These are phyloP conservation scores for Ustanciosporium gigantosporum DNA, from an alignment of 1,284 basidiomycete genomes.

Conservation along the genomic window DNA sequence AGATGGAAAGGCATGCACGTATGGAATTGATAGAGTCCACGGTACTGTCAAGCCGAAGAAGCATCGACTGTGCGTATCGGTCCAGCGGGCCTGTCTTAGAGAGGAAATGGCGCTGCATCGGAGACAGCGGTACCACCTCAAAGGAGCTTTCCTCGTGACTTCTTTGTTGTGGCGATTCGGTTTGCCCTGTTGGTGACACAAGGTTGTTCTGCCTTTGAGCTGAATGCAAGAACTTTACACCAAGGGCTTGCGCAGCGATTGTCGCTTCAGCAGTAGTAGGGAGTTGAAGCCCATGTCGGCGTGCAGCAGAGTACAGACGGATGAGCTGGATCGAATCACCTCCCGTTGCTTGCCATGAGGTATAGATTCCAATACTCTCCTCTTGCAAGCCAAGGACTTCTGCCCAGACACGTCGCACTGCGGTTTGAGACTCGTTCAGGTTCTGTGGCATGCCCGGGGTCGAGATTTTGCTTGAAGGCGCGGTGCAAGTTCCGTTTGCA, in stretches of 20 bases:
- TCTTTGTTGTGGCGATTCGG: too few relatives aligned
- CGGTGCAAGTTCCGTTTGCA: too few relatives aligned
- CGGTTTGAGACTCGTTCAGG: too few relatives aligned
- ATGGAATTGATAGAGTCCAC: background rate
- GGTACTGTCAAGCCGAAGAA: background rate
- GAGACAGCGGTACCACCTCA: background rate
- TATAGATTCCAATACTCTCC: constrained; percentile 1
- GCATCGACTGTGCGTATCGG: background rate
- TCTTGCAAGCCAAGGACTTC: background rate
- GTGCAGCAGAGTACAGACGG: background rate
- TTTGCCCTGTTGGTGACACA: too few relatives aligned
- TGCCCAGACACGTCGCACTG: background rate
- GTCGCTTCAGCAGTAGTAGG: background rate
- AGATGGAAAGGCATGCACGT: background rate
- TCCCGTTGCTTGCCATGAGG: background rate
- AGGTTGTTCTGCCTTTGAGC: too few relatives aligned
- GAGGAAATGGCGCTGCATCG: background rate
- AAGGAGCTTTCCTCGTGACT: too few relatives aligned
- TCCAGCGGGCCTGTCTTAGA: background rate
- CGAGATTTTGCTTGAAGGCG: too few relatives aligned
- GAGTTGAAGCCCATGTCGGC: background rate
- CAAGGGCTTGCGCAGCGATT: constrained; percentile 1
- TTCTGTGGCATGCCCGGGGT: too few relatives aligned
- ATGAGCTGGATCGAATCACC: constrained; percentile 3
- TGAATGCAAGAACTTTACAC: background rate